A percentile compares a stretch with the other conserved stretches of the same genome.
Evolutionary conservation across 257 asterid species (phyloP).

Genomic region (Ocimum tenuiflorum): DNA sequence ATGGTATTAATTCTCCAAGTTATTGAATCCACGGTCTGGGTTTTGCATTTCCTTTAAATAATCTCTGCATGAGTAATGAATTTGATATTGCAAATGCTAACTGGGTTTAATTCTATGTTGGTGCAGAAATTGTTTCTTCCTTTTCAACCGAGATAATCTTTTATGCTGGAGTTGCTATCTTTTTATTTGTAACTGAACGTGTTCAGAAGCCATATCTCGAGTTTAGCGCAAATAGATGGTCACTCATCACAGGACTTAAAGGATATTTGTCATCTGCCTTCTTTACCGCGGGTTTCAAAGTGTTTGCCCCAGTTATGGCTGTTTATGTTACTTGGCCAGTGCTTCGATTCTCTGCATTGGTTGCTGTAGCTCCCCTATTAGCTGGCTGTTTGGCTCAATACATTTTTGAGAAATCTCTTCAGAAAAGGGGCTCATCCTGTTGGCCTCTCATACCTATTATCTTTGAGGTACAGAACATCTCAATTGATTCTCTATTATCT

Average conservation of each 20-base stretch:
- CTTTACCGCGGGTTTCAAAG: constrained; percentile 66
- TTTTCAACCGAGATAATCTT: constrained; percentile 51
- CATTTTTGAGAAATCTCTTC: constrained; percentile 48
- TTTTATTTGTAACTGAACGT: constrained; percentile 46
- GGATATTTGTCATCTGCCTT: constrained; percentile 65
- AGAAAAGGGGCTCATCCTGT: constrained; percentile 51
- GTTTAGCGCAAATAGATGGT: constrained; percentile 84
- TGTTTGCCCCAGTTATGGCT: constrained; percentile 59
- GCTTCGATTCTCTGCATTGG: constrained; percentile 60
- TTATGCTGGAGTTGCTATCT: constrained; percentile 46
- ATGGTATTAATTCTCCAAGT: not conserved
- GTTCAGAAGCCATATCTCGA: constrained; percentile 87
- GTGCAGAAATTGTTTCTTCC: constrained; percentile 66
- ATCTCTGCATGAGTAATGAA: not conserved
- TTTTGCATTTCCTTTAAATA: not conserved
- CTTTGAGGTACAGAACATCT: constrained; percentile 54
- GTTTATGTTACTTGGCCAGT: constrained; percentile 73
- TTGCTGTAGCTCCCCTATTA: constrained; percentile 65
- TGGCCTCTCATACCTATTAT: constrained; percentile 91
- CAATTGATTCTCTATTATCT: not conserved
- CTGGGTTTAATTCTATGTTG: constrained; percentile 11
- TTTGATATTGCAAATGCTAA: constrained; percentile 1
- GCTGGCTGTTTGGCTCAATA: constrained; percentile 58
- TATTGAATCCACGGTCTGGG: not conserved
- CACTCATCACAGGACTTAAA: constrained; percentile 81